Conservation (phyloP, 257 asterid genomes). For the Vinca minor region DNA sequence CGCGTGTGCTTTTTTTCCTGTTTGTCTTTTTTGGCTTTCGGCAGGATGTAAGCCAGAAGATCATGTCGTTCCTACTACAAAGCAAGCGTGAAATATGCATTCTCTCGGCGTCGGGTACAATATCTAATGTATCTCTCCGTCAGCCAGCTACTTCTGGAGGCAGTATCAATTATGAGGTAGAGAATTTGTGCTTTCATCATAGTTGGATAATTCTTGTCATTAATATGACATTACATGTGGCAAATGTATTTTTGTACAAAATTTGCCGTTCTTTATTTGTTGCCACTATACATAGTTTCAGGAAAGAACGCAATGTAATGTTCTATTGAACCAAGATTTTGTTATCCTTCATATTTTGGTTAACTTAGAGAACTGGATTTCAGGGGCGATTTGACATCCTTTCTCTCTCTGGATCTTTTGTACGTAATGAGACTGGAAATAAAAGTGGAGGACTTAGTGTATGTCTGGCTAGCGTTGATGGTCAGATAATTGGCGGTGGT, state of each 20-base stretch:
- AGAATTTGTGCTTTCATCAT: not conserved
- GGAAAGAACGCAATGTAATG: not conserved
- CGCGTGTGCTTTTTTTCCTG: too few relatives aligned
- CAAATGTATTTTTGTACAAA: not conserved
- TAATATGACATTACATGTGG: not conserved
- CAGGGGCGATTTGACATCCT: constrained; percentile 59
- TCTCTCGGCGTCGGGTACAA: constrained; percentile 52
- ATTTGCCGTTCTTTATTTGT: not conserved
- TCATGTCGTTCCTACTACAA: constrained; percentile 44
- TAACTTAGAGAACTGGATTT: constrained; percentile 4
- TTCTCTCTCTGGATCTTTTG: constrained; percentile 51
- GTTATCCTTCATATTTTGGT: not conserved
- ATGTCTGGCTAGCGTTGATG: constrained; percentile 46
- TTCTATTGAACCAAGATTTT: not conserved
- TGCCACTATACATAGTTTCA: not conserved
- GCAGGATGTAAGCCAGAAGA: constrained; percentile 54
- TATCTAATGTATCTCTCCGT: constrained; percentile 52
- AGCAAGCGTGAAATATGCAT: constrained; percentile 47
- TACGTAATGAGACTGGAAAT: constrained; percentile 45
- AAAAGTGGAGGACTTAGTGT: constrained; percentile 52
- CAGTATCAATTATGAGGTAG: constrained; percentile 49
- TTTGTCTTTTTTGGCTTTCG: constrained; percentile 6
- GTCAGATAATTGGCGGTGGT: constrained; percentile 65
- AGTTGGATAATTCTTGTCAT: not conserved
- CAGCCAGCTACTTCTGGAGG: constrained; percentile 64